Evolutionary conservation across 306 rosid genomes (phyloP).

Genomic region (Abrus precatorius): DNA sequence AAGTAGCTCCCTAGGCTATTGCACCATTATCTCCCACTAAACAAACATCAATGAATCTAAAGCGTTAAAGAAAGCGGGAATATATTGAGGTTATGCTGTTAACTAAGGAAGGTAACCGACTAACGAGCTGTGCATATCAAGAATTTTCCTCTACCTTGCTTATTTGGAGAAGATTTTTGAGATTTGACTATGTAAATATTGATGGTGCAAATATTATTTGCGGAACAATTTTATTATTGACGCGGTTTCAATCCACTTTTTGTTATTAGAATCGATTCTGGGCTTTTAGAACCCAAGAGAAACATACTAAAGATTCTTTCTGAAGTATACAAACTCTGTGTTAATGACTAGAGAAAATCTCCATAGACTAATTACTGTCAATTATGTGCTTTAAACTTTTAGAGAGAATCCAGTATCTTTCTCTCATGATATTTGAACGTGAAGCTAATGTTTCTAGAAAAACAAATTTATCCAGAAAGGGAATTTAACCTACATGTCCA

Average conservation of each 20-base stretch:
- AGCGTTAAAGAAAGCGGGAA: neutral
- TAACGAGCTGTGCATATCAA: neutral
- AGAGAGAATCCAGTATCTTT: conserved; percentile 35
- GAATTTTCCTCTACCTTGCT: neutral
- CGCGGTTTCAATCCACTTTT: neutral
- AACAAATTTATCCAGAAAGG: neutral
- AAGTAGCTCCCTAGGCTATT: neutral
- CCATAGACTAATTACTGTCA: conserved; percentile 13
- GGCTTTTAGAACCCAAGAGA: conserved; percentile 30
- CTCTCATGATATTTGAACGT: conserved; percentile 35
- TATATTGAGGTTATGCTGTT: conserved; percentile 30
- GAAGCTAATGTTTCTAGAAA: conserved; percentile 20
- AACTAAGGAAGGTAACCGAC: conserved; percentile 3
- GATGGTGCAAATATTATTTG: neutral
- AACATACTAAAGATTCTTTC: conserved; percentile 23
- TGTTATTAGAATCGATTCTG: conserved; percentile 40
- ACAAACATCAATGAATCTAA: conserved; percentile 29
- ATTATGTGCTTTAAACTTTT: neutral
- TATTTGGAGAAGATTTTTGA: neutral
- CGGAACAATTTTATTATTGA: neutral
- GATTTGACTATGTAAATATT: neutral
- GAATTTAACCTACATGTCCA: conserved; percentile 21
- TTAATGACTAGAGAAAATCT: conserved; percentile 17
- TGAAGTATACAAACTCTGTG: conserved; percentile 4
- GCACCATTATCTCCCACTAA: conserved; percentile 38